Conservation (phyloP, 257 asterid genomes). For the Primulina eburnea region DNA sequence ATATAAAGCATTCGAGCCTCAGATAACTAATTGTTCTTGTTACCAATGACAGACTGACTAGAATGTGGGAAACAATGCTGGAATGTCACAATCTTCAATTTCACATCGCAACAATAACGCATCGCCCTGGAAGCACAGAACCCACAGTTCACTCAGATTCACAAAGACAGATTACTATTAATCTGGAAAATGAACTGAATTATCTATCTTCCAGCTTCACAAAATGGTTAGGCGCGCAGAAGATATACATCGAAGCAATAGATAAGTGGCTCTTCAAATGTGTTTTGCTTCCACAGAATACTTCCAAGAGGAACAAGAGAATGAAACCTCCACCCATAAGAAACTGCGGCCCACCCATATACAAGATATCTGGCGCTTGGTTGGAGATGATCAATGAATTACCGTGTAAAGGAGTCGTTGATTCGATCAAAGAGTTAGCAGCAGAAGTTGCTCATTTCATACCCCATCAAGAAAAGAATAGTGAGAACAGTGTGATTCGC, state of each 20-base stretch:
- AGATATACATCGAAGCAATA: constrained; percentile 64
- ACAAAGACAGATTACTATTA: constrained; percentile 46
- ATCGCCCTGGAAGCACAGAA: constrained; percentile 48
- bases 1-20: neutral
- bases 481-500: constrained; percentile 28
- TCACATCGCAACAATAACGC: constrained; percentile 64
- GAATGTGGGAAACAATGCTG: constrained; percentile 86
- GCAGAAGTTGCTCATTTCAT: constrained; percentile 44
- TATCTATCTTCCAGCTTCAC: constrained; percentile 59
- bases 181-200: constrained; percentile 55
- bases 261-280: constrained; percentile 86
- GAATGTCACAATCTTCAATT: constrained; percentile 85
- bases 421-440: constrained; percentile 38
- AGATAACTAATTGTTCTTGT: neutral
- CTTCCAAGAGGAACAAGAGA: constrained; percentile 64
- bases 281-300: constrained; percentile 47
- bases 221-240: constrained; percentile 80
- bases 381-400: constrained; percentile 47
- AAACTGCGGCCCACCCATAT: constrained; percentile 86
- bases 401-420: constrained; percentile 39
- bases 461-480: constrained; percentile 48
- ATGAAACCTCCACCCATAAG: constrained; percentile 47
- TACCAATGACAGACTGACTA: constrained; percentile 54
- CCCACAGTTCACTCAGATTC: constrained; percentile 56
- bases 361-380: constrained; percentile 77